These are phyloP conservation scores for Malus asiatica DNA, from an alignment of 306 rosid genomes.

Conservation along the genomic window DNA sequence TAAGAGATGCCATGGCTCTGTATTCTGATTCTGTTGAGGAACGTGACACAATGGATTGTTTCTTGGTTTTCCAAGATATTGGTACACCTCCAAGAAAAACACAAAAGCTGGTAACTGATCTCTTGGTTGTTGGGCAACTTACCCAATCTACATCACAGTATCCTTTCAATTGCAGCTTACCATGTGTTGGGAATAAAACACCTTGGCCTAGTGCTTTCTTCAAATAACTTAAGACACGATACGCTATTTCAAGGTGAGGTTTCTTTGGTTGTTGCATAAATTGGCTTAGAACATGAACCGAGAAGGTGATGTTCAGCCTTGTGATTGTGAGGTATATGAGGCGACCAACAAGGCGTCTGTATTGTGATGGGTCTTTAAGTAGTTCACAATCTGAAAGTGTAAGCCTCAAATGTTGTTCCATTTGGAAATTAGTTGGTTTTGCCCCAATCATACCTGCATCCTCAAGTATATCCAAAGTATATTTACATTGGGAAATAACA, in stretches of 20 bases:
- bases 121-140: not conserved
- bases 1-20: not conserved
- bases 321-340: not conserved
- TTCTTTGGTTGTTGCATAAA: not conserved
- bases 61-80: not conserved
- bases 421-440: not conserved
- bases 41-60: not conserved
- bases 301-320: not conserved
- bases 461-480: not conserved
- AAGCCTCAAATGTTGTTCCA: not conserved
- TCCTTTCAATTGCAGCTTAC: not conserved
- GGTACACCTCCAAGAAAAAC: not conserved
- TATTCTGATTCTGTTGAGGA: not conserved
- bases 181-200: not conserved
- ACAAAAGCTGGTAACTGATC: not conserved
- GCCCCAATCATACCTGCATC: not conserved
- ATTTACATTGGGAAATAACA: not conserved
- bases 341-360: not conserved
- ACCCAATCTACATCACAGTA: not conserved
- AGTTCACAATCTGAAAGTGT: not conserved
- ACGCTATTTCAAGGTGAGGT: not conserved
- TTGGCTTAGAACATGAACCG: not conserved
- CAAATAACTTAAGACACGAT: not conserved
- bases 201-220: not conserved
- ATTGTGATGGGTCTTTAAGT: not conserved